Conservation (phyloP, 192 early-diverging fungal species). For the Umbelopsis sp. region DNA sequence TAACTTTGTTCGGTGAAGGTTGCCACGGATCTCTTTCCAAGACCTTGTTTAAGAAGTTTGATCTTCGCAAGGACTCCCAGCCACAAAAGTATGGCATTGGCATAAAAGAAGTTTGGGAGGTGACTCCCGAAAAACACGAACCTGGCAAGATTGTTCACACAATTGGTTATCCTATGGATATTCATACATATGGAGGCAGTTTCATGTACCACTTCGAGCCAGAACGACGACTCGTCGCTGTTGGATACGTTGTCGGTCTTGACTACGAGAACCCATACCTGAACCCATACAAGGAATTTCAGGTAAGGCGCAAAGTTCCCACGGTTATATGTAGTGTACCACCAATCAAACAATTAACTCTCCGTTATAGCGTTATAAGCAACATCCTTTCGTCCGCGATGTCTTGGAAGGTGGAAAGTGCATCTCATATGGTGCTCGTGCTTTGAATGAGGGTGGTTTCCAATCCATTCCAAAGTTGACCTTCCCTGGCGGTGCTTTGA, state of each 20-base stretch:
- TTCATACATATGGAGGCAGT: conserved; percentile 89
- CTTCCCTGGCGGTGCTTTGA: conserved; percentile 94
- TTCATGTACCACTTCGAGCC: conserved; percentile 95
- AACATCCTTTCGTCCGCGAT: conserved; percentile 83
- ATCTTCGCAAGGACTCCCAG: conserved; percentile 82
- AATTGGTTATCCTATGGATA: conserved; percentile 91
- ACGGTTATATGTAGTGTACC: not conserved
- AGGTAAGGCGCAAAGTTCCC: conserved; percentile 28
- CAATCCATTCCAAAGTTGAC: conserved; percentile 94
- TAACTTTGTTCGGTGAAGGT: conserved; percentile 96
- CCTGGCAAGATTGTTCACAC: conserved; percentile 86
- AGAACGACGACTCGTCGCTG: conserved; percentile 75
- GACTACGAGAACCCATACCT: conserved; percentile 97
- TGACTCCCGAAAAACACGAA: conserved; percentile 81
- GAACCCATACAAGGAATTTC: conserved; percentile 95
- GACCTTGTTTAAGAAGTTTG: conserved; percentile 83
- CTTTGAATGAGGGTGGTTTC: conserved; percentile 94
- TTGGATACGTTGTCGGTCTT: conserved; percentile 90
- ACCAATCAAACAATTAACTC: not conserved
- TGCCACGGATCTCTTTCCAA: conserved; percentile 97
- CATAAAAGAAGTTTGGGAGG: conserved; percentile 98
- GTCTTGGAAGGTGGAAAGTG: conserved; percentile 90
- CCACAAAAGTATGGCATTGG: conserved; percentile 96
- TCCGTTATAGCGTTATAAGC: conserved; percentile 78
- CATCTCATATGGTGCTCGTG: conserved; percentile 92